Conservation (phyloP, 2,329 filamentous ascomycete species). For the Sporothrix brunneoviolacea region DNA sequence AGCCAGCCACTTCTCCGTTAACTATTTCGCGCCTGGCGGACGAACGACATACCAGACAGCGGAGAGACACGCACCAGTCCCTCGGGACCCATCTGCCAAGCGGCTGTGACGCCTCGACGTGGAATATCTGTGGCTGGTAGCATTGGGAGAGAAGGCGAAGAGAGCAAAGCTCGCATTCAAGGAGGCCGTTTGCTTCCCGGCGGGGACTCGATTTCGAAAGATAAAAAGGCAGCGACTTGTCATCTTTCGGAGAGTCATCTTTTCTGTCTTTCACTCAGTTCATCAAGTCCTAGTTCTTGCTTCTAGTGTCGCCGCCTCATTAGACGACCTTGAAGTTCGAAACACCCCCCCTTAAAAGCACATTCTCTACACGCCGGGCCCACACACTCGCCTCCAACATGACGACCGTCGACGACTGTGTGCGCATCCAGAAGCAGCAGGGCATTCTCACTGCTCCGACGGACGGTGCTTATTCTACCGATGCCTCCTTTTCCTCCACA, state of each 20-base stretch:
- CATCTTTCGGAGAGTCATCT: not conserved
- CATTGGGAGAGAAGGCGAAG: conserved; percentile 6
- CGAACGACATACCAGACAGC: not conserved
- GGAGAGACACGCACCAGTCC: not conserved
- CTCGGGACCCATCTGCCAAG: not conserved
- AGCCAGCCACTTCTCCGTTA: not conserved
- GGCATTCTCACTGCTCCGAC: conserved; percentile 21
- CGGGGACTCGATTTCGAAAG: not conserved
- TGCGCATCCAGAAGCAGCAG: conserved; percentile 22
- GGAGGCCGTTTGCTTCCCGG: not conserved
- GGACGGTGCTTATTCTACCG: not conserved
- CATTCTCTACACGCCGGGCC: not conserved
- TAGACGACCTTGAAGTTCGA: conserved; percentile 1
- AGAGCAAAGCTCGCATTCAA: not conserved
- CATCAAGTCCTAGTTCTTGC: not conserved
- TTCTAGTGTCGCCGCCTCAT: conserved; percentile 2
- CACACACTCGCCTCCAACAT: conserved; percentile 17
- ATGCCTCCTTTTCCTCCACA: not conserved
- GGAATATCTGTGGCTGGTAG: conserved; percentile 9
- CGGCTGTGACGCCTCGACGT: not conserved
- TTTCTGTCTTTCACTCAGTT: not conserved
- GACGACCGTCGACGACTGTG: conserved; percentile 23
- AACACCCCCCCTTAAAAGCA: not conserved
- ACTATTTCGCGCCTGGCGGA: not conserved
- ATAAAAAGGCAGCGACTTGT: conserved; percentile 1